Evolutionary conservation across 225 moss, liverwort and hornwort genomes (phyloP).

Genomic region (Polytrichum formosum): DNA sequence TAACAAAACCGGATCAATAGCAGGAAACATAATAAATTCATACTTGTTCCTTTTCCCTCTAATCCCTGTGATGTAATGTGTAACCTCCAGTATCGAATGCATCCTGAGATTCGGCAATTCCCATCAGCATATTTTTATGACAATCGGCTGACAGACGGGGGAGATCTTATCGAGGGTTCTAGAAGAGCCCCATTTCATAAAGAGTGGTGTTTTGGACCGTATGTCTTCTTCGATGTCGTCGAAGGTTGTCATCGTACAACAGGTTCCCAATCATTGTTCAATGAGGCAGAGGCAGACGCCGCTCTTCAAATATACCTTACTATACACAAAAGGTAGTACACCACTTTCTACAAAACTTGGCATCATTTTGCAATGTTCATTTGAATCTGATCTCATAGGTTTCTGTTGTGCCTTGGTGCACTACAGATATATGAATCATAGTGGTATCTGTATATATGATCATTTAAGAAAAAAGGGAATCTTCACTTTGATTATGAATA

Average conservation of each 20-base stretch:
- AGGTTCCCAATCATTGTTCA: conserved; percentile 68
- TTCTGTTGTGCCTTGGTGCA: too few relatives aligned
- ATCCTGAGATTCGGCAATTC: conserved; percentile 92
- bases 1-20: too few relatives aligned
- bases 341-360: neutral
- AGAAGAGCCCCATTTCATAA: conserved; percentile 73
- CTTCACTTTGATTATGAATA: too few relatives aligned
- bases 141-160: conserved; percentile 72
- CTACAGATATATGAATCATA: too few relatives aligned
- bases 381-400: too few relatives aligned
- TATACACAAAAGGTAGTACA: conserved; percentile 54
- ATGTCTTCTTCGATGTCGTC: conserved; percentile 81
- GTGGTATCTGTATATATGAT: too few relatives aligned
- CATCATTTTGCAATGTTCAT: neutral
- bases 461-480: too few relatives aligned
- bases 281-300: conserved; percentile 79
- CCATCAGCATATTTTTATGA: conserved; percentile 89
- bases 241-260: conserved; percentile 72
- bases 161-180: conserved; percentile 40
- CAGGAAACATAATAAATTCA: too few relatives aligned
- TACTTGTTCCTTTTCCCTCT: too few relatives aligned
- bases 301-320: conserved; percentile 61
- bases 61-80: neutral
- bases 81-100: conserved; percentile 82
- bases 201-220: conserved; percentile 78